These are phyloP conservation scores for Capillidium heterosporum DNA, from an alignment of 371 early-diverging fungal species.

Conservation along the genomic window DNA sequence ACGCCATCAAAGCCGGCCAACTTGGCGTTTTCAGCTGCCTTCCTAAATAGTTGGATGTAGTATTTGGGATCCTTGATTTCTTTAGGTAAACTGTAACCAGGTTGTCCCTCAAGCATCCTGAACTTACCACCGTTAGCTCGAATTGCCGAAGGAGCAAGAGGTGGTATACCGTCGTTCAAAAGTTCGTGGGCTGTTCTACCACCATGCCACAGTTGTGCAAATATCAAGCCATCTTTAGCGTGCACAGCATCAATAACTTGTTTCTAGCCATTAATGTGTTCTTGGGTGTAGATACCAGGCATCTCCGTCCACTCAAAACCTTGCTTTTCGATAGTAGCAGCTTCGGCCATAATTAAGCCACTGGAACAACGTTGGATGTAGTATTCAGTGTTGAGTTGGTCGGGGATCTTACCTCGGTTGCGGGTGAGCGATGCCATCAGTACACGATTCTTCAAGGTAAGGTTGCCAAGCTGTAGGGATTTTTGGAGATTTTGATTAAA, in stretches of 20 bases:
- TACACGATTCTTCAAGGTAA: constrained; percentile 12
- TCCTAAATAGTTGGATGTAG: not conserved
- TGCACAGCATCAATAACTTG: no score
- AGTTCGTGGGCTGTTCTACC: constrained; percentile 7
- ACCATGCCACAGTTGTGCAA: constrained; percentile 20
- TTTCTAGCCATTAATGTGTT: constrained; percentile 23
- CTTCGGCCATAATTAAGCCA: constrained; percentile 34
- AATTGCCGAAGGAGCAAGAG: not conserved
- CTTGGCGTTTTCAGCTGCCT: not conserved
- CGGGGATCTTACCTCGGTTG: constrained; percentile 19
- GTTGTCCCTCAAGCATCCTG: not conserved
- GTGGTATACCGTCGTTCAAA: not conserved
- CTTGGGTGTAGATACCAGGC: constrained; percentile 22
- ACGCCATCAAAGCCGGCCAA: constrained; percentile 40
- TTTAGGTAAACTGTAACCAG: not conserved
- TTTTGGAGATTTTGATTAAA: not conserved
- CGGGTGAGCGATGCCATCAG: constrained; percentile 29
- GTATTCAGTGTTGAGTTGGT: constrained; percentile 21
- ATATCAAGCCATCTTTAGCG: constrained; percentile 19
- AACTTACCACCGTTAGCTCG: not conserved
- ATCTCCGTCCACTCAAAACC: constrained; percentile 16
- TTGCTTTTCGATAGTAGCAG: constrained; percentile 17
- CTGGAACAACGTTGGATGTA: constrained; percentile 31
- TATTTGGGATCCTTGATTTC: not conserved
- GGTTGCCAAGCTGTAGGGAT: not conserved